A percentile compares a stretch with the other conserved stretches of the same genome.
Conservation (phyloP, 2,329 filamentous ascomycete genomes). For the Teratosphaeria gauchensis region DNA sequence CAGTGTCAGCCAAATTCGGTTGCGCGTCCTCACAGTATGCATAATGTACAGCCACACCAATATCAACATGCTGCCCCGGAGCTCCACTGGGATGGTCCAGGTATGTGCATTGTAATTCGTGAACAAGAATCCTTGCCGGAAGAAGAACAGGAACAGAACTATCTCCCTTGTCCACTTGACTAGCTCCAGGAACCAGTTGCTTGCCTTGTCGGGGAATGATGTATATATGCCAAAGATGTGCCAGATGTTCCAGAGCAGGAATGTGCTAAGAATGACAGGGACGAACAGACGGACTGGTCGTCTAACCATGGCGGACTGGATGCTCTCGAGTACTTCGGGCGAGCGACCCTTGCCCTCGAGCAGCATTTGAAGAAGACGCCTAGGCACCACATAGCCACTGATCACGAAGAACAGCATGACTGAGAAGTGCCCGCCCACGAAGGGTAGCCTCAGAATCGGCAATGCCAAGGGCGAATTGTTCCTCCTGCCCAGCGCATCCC, state of each 20-base stretch:
- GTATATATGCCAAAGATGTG: slow-evolving; percentile 44
- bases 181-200: slow-evolving; percentile 39
- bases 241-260: slow-evolving; percentile 44
- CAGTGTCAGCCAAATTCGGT: slow-evolving; percentile 10
- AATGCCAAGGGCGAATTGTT: slow-evolving; percentile 37
- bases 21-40: slow-evolving; percentile 11
- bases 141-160: slow-evolving; percentile 60
- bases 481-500: slow-evolving; percentile 26
- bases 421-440: slow-evolving; percentile 52
- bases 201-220: slow-evolving; percentile 20
- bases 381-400: slow-evolving; percentile 41
- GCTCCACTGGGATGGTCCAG: slow-evolving; percentile 56
- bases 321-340: slow-evolving; percentile 30
- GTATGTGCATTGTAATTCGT: slow-evolving; percentile 20
- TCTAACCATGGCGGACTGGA: slow-evolving; percentile 41
- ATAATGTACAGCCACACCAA: slow-evolving; percentile 50
- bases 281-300: slow-evolving; percentile 40
- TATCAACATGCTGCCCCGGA: slow-evolving; percentile 53
- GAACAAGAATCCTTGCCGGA: slow-evolving; percentile 33
- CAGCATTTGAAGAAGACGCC: slow-evolving; percentile 30
- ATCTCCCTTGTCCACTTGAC: slow-evolving; percentile 44
- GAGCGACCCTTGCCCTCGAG: slow-evolving; percentile 24
- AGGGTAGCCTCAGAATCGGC: slow-evolving; percentile 49
- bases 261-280: slow-evolving; percentile 45
- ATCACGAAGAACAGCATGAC: slow-evolving; percentile 44